Base-by-base conservation (phyloP, 2,329 filamentous ascomycete species). In the Penicillium sp. region DNA sequence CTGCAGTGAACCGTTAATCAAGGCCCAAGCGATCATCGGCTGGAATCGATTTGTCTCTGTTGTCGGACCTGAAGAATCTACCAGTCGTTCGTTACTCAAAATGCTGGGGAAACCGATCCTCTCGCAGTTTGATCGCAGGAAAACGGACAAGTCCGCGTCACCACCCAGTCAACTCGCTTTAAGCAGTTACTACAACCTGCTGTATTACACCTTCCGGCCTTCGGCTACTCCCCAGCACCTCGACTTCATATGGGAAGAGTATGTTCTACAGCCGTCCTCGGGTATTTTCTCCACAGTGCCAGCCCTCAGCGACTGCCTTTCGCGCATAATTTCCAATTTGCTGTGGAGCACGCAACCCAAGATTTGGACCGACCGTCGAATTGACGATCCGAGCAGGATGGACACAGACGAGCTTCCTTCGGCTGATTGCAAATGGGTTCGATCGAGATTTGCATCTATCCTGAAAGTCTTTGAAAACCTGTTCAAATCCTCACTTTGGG, bases 21-120 rank as follows among this genome's bases (percentile, higher is more conserved):
- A 88, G 63, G 79, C 84, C 13, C 87, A 95, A 65, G 90, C 92
- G 21, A 91, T 93, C 65, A 77, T 87, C 52, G 92, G 92, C 1
- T 97, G 93, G 90, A 90, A 89, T 63, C 87, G 89, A 49, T 85
- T 97, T 42, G 83, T 94, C 18, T 96, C 88, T 67, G 83, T 87
- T 6, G 81, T 90, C 14, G 82, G 87, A 50, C 81, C 87, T 0
- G 85, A 88, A 59, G 81, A 85, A 18, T 75, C 78, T 2, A 85
- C 82, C 0, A 71, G 77, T 5, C 75, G 75, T 5, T 79, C 79
- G 1, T 79, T 89, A 64, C 76, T 83, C 27, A 85, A 82, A 44
- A 83, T 88, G 64, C 77, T 96, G 2, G 83, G 82, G 53, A 84
- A 88, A 54, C 90, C 90, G 0, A 81, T 92, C 13, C 74, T 81